Evolutionary conservation across 2,329 filamentous ascomycete species (phyloP).

Genomic region (Cylindrodendrum hubeiense): DNA sequence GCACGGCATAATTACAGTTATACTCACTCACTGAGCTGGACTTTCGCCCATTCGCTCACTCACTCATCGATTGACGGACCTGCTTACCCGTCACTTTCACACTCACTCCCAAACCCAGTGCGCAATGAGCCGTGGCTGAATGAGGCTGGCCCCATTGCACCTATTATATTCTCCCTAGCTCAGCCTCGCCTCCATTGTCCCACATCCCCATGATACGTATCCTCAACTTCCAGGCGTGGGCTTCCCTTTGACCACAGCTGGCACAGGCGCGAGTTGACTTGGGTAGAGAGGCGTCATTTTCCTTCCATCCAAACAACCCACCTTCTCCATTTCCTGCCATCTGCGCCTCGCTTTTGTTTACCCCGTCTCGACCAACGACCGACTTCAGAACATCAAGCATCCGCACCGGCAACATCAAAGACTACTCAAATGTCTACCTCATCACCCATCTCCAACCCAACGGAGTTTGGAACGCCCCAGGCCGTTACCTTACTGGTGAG

Average conservation of each 20-base stretch:
- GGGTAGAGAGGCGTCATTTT: neutral
- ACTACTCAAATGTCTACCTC: conserved; percentile 16
- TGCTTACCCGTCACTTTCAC: neutral
- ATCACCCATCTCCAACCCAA: conserved; percentile 19
- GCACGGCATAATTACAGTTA: neutral
- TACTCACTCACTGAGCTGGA: neutral
- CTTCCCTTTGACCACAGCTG: conserved; percentile 4
- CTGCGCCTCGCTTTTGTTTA: neutral
- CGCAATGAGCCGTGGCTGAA: conserved; percentile 10
- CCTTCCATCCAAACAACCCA: neutral
- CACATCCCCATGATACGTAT: conserved; percentile 6
- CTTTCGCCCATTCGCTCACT: neutral
- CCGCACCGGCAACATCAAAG: neutral
- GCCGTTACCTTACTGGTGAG: conserved; percentile 42
- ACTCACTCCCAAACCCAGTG: neutral
- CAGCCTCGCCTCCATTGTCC: conserved; percentile 16
- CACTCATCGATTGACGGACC: neutral
- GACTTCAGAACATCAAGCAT: conserved; percentile 2
- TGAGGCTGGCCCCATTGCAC: conserved; percentile 6
- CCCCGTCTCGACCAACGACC: neutral
- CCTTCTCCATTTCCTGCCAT: neutral
- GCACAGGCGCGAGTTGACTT: neutral
- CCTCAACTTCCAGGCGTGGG: conserved; percentile 1
- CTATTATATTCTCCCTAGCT: neutral
- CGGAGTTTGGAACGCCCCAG: conserved; percentile 38